Conservation (phyloP, 1,139 yeast genomes). For the Sugiyamaella pinicola region DNA sequence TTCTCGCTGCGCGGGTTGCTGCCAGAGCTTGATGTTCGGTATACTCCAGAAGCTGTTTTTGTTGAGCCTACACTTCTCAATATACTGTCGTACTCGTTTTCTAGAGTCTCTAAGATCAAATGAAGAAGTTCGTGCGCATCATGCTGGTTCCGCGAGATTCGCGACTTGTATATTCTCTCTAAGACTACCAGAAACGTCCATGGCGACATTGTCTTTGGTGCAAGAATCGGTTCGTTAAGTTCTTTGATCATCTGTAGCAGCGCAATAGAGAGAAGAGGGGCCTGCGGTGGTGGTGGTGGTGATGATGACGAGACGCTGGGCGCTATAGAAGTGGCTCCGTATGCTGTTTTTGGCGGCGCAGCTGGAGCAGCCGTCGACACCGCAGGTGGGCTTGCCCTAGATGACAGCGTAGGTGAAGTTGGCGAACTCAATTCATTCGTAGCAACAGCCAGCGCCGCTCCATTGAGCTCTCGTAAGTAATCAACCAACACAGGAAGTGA, state of each 20-base stretch:
- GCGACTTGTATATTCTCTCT: conserved; percentile 76
- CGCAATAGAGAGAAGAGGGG: conserved; percentile 41
- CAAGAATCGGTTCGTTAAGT: conserved; percentile 63
- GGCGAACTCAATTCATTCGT: not conserved
- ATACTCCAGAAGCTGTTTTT: no score
- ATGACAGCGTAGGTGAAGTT: not conserved
- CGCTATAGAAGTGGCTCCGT: not conserved
- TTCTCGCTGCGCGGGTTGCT: not conserved
- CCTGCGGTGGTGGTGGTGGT: not conserved
- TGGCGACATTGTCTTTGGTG: conserved; percentile 63
- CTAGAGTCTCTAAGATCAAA: conserved; percentile 73
- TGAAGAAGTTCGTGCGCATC: conserved; percentile 94
- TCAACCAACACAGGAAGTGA: conserved; percentile 63
- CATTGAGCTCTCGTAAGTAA: conserved; percentile 47
- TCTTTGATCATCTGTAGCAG: conserved; percentile 56
- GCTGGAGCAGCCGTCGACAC: no score
- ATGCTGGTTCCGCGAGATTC: conserved; percentile 80
- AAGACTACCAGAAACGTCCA: conserved; percentile 76
- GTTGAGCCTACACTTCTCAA: conserved; percentile 42
- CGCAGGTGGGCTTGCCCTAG: no score
- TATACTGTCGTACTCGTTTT: conserved; percentile 59
- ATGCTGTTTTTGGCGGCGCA: no score
- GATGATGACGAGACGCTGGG: not conserved
- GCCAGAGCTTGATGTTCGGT: no score
- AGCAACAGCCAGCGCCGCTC: conserved; percentile 28